Conservation (phyloP, 2,329 filamentous ascomycete genomes). For the Neospermospora avenae region DNA sequence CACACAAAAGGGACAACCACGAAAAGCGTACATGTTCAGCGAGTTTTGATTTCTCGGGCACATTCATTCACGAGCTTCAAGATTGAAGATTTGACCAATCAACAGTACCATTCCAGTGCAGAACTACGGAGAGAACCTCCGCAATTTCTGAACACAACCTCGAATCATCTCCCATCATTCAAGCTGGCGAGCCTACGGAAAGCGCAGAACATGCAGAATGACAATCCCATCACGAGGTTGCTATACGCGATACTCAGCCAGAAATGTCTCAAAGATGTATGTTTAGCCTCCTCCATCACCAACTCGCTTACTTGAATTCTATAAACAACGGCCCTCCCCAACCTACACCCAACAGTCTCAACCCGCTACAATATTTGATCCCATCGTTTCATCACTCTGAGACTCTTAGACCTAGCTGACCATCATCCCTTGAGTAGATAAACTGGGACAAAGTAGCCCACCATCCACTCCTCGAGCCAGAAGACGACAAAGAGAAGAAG, state of each 20-base stretch:
- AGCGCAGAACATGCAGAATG: constrained; percentile 40
- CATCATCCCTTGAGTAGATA: no score
- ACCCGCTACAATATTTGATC: no score
- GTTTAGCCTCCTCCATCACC: constrained; percentile 17
- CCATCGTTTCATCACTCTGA: no score
- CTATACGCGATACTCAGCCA: constrained; percentile 55
- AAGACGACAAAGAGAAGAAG: constrained; percentile 35
- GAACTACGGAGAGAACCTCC: no score
- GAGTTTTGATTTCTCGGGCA: background rate
- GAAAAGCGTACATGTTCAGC: background rate
- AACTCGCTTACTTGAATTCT: background rate
- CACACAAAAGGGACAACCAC: background rate
- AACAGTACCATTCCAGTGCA: background rate
- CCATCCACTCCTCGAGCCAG: constrained; percentile 37
- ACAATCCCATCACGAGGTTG: constrained; percentile 48
- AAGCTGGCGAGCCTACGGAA: constrained; percentile 36
- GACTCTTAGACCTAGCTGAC: no score
- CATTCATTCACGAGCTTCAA: background rate
- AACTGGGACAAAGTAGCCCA: constrained; percentile 51
- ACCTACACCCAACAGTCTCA: background rate
- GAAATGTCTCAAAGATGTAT: constrained; percentile 49
- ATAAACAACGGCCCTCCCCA: background rate
- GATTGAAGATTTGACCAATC: background rate
- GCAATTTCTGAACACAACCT: no score
- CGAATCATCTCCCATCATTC: constrained; percentile 5